phyloP scores from a whole-genome alignment of 192 early-diverging fungal species.

The Tieghemiomyces parasiticus region DNA sequence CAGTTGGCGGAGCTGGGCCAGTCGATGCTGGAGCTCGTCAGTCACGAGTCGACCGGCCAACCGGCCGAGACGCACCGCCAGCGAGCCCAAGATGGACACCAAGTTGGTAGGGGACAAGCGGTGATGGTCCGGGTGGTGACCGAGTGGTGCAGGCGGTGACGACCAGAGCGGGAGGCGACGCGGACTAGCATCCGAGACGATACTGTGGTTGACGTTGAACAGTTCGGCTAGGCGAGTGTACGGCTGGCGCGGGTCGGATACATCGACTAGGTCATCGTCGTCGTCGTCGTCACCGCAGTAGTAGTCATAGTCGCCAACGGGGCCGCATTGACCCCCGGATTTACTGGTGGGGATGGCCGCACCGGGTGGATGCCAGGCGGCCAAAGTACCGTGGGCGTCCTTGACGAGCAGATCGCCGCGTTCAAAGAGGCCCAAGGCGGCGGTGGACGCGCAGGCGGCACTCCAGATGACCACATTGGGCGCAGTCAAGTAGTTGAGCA shows the following conservation, averaged over 20 bases:
- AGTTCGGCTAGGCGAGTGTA: conserved; percentile 51
- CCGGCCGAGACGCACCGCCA: no score
- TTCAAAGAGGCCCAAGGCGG: conserved; percentile 48
- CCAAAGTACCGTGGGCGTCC: conserved; percentile 45
- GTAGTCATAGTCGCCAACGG: not conserved
- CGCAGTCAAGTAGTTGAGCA: conserved; percentile 78
- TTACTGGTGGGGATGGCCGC: not conserved
- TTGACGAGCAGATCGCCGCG: conserved; percentile 54
- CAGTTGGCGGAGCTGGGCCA: conserved; percentile 34
- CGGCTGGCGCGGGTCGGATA: conserved; percentile 14
- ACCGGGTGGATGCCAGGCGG: conserved; percentile 42
- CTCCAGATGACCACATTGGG: conserved; percentile 78
- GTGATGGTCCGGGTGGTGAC: no score
- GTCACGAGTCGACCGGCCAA: conserved; percentile 37
- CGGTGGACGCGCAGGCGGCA: conserved; percentile 63
- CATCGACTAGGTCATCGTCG: not conserved
- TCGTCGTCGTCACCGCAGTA: not conserved
- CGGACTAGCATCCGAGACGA: conserved; percentile 60
- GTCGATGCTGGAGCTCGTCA: conserved; percentile 40
- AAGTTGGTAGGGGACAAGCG: conserved; percentile 16
- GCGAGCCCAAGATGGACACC: conserved; percentile 21
- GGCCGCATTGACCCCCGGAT: no score
- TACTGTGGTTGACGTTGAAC: conserved; percentile 77
- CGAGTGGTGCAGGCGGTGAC: no score
- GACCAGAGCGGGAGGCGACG: conserved; percentile 44